These are phyloP conservation scores for Paralagenidium karlingii DNA, from an alignment of 352 stramenopile genomes.

Conservation along the genomic window DNA sequence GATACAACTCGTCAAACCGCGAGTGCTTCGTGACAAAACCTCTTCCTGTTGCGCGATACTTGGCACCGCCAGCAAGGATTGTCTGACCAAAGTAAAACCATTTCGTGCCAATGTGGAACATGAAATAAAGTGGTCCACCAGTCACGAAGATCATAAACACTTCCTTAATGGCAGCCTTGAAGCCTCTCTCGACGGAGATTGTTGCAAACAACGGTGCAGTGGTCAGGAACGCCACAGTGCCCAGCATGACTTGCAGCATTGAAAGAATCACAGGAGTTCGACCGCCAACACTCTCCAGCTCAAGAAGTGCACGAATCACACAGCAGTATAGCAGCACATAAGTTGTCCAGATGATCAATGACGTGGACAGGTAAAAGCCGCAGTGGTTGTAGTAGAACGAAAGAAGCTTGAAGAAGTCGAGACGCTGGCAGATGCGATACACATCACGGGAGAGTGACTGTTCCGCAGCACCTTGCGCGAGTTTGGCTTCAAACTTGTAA, in stretches of 20 bases:
- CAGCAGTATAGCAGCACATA: conserved; percentile 97
- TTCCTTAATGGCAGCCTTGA: conserved; percentile 87
- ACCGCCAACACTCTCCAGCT: conserved; percentile 87
- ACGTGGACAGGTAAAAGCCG: conserved; percentile 97
- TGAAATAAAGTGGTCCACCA: conserved; percentile 96
- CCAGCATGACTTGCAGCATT: conserved; percentile 93
- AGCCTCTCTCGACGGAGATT: conserved; percentile 96
- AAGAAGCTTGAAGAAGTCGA: conserved; percentile 98
- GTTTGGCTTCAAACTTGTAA: conserved; percentile 99
- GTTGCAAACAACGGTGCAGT: conserved; percentile 95
- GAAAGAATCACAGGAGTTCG: conserved; percentile 89
- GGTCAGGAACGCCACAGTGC: conserved; percentile 94
- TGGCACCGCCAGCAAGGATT: conserved; percentile 95
- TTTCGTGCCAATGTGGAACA: conserved; percentile 99
- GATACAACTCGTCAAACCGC: conserved; percentile 95
- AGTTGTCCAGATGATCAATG: conserved; percentile 96
- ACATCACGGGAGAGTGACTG: conserved; percentile 97
- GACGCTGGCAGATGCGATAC: conserved; percentile 92
- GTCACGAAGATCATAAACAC: conserved; percentile 95
- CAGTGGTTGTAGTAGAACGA: conserved; percentile 99
- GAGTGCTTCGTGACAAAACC: conserved; percentile 99
- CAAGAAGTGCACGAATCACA: conserved; percentile 86
- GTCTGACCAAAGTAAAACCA: conserved; percentile 99
- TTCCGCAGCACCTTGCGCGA: conserved; percentile 94
- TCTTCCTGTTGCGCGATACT: conserved; percentile 96